Conservation (phyloP, 805 yeast genomes). For the Ogataea populi-albae region DNA sequence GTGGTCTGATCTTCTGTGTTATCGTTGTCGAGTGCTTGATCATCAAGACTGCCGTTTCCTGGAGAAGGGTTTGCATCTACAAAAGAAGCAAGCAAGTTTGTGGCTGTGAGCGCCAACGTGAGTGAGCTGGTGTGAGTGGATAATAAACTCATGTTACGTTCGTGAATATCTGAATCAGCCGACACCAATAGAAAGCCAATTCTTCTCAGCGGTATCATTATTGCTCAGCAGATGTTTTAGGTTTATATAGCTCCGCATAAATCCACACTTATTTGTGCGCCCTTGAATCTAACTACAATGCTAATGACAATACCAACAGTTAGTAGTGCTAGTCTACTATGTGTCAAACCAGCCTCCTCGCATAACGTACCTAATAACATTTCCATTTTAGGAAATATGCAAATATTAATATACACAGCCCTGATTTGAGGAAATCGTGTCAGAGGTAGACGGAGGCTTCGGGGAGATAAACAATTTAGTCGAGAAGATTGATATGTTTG, state of each 20-base stretch:
- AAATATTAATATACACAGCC: constrained; percentile 9
- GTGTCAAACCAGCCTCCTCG: constrained; percentile 21
- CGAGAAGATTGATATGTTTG: no score
- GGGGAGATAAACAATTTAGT: no score
- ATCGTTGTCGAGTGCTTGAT: not conserved
- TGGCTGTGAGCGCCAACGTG: constrained; percentile 10
- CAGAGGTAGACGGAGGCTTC: no score
- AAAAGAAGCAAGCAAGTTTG: constrained; percentile 9
- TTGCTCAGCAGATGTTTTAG: no score
- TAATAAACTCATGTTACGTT: constrained; percentile 4
- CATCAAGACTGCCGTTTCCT: constrained; percentile 20
- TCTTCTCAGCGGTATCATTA: no score
- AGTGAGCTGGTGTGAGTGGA: constrained; percentile 9
- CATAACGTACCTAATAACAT: constrained; percentile 10
- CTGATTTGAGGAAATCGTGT: not conserved
- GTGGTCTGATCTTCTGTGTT: constrained; percentile 4
- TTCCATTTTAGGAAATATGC: constrained; percentile 15
- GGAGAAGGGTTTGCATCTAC: constrained; percentile 5
- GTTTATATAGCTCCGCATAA: no score
- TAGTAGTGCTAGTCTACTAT: no score
- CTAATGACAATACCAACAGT: no score
- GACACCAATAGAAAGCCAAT: no score
- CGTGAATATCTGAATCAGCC: no score
- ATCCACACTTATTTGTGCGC: no score
- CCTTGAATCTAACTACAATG: no score